Evolutionary conservation across 2,329 filamentous ascomycete species (phyloP).

Genomic region (Hansfordia pulvinata): DNA sequence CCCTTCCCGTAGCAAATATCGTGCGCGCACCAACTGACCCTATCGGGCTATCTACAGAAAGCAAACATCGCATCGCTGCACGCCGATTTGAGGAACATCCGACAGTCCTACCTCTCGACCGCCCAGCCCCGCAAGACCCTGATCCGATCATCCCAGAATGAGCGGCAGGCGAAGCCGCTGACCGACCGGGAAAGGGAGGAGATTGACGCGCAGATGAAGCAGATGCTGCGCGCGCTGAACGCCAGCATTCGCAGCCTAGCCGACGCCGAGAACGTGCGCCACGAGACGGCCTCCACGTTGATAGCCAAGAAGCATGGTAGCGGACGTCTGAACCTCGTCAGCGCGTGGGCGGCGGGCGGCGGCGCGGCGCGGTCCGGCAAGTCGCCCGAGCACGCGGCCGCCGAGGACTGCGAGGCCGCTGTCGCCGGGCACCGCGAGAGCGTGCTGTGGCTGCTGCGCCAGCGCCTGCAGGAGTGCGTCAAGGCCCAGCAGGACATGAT

Average conservation of each 20-base stretch:
- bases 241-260: constrained; percentile 66
- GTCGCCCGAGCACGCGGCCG: constrained; percentile 52
- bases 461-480: constrained; percentile 62
- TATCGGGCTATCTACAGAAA: constrained; percentile 41
- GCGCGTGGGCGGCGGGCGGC: constrained; percentile 56
- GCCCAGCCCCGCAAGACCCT: constrained; percentile 48
- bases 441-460: constrained; percentile 69
- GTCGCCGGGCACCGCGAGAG: constrained; percentile 63
- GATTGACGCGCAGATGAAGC: constrained; percentile 77
- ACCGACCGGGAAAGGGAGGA: constrained; percentile 74
- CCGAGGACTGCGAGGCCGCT: constrained; percentile 57
- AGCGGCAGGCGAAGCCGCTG: constrained; percentile 39
- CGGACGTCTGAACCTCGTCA: constrained; percentile 46
- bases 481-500: constrained; percentile 82
- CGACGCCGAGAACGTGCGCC: constrained; percentile 69
- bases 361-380: constrained; percentile 31
- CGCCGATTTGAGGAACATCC: constrained; percentile 66
- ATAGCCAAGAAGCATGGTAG: constrained; percentile 51
- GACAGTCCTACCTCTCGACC: constrained; percentile 83
- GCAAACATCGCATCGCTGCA: constrained; percentile 72
- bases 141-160: constrained; percentile 27
- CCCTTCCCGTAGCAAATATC: no score
- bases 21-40: constrained; percentile 4
- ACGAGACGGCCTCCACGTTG: constrained; percentile 58
- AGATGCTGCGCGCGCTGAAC: constrained; percentile 74